phyloP scores from a whole-genome alignment of 176 grass and related monocot genomes.

The Phoenix roebelenii region DNA sequence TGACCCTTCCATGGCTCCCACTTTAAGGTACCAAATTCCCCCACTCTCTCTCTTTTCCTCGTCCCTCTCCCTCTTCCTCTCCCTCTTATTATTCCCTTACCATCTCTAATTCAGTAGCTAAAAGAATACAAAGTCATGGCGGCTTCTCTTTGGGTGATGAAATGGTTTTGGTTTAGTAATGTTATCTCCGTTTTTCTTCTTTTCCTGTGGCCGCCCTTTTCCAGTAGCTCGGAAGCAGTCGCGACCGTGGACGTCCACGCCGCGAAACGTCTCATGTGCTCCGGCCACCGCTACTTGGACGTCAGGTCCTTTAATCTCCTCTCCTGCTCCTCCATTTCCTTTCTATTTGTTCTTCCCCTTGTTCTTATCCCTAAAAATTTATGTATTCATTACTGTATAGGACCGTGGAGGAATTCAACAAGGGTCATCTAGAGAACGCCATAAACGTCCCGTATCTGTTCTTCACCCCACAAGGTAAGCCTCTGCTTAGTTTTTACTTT shows the following conservation, averaged over 20 bases:
- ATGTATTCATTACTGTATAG: constrained; percentile 2
- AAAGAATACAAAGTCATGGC: too few species aligned
- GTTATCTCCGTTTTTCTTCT: too few species aligned
- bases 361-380: too few species aligned
- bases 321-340: background rate
- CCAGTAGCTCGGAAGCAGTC: background rate
- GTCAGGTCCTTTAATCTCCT: constrained; percentile 31
- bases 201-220: too few species aligned
- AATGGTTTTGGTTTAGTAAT: too few species aligned
- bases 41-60: too few species aligned
- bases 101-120: too few species aligned
- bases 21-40: too few species aligned
- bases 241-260: constrained; percentile 34
- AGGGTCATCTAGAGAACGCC: constrained; percentile 37
- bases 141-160: too few species aligned
- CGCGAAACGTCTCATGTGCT: constrained; percentile 30
- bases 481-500: background rate
- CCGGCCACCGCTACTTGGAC: constrained; percentile 45
- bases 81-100: too few species aligned
- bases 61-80: too few species aligned
- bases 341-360: background rate
- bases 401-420: constrained; percentile 59
- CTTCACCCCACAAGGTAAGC: constrained; percentile 47
- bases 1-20: too few species aligned
- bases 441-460: constrained; percentile 64